Evolutionary conservation across 2,329 filamentous ascomycete species (phyloP), one percentile per base, ranked within the genome.

Genomic region (Keithomyces neogunnii): DNA sequence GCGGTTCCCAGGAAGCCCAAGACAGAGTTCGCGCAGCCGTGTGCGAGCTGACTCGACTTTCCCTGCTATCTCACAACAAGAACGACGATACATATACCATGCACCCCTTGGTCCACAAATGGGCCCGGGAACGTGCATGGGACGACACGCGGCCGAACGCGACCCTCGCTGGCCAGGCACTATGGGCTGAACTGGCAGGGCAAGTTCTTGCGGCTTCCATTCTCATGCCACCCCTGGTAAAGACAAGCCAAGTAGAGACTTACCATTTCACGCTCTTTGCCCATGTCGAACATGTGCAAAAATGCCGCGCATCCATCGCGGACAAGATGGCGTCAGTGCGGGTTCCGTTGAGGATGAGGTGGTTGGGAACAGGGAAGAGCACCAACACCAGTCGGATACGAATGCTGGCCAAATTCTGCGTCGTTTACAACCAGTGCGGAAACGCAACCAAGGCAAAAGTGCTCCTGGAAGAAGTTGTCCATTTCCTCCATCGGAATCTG

Each of bases 21-120:
- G 45, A 51, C n/a, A 38, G 52, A 2, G n/a, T 51, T 5, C 38
- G 45, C 4, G 26, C 35, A 3, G 52, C 49, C 5, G 29, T 54
- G 5, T 31, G 31, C 10, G 52, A 48, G 39, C 48, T 48, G 26
- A 39, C 11, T 10, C 32, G 38, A 28, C 43, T 38, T 28, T 44
- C 45, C 8, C 33, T 54, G 39, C 45, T 51, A 39, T 33, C 11
- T 10, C 44, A 40, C 9, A 53, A 53, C 42, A 35, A 38, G 7
- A n/a, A 32, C 29, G 43, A 10, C 8, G 42, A 50, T 29, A 53
- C 33, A 13, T 54, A 54, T 43, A 13, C 38, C 3, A 54, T 54
- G 52, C 52, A 51, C 11, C 49, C 51, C 3, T 33, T 54, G 7
- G 45, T 54, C 28, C 52, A 54, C 33, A 46, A 5, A 26, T 54